Conservation (phyloP, 257 asterid genomes). For the Nicotiana otophora region DNA sequence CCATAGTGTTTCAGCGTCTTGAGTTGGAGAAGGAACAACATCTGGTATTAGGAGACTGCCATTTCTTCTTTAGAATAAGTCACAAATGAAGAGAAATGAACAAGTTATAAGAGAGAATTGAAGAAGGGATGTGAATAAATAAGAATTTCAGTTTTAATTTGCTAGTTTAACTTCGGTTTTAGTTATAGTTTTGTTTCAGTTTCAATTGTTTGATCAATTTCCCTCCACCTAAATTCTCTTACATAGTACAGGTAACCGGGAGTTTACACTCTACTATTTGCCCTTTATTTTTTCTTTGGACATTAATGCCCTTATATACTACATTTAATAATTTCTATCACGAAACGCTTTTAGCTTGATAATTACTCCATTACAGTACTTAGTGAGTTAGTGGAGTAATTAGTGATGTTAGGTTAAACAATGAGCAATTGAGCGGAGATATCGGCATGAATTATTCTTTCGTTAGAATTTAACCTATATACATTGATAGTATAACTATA, state of each 20-base stretch:
- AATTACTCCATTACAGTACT: no score
- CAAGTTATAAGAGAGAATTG: not conserved
- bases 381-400: no score
- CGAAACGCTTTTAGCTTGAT: no score
- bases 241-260: not conserved
- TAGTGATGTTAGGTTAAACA: no score
- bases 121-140: not conserved
- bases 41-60: slow-evolving; percentile 49
- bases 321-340: no score
- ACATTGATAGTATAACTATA: no score
- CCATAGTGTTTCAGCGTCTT: slow-evolving; percentile 51
- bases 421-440: no score
- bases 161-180: not conserved
- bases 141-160: not conserved
- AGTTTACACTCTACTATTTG: not conserved
- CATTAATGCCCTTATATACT: not conserved
- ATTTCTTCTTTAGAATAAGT: slow-evolving; percentile 10
- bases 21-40: slow-evolving; percentile 55
- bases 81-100: not conserved
- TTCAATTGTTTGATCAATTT: not conserved
- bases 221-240: not conserved
- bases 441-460: no score
- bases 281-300: not conserved
- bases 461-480: no score
- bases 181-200: not conserved